phyloP scores from a whole-genome alignment of 2,329 filamentous ascomycete species.

The Hymenoscyphus fraxineus region DNA sequence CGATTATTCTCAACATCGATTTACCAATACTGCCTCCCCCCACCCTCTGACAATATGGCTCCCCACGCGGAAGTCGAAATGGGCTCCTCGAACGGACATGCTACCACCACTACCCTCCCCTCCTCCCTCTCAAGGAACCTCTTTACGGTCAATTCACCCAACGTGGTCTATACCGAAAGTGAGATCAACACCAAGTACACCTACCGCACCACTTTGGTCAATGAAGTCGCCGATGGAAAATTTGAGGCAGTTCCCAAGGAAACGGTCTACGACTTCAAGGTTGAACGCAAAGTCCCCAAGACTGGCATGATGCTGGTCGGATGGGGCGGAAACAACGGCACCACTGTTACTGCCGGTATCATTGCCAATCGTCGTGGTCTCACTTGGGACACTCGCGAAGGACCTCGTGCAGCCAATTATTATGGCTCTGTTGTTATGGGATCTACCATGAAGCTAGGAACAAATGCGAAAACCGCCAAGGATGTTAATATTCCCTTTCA shows the following conservation, averaged over 20 bases:
- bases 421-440: slow-evolving; percentile 97
- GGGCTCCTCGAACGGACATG: slow-evolving; percentile 60
- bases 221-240: slow-evolving; percentile 64
- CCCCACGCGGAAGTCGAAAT: slow-evolving; percentile 72
- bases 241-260: slow-evolving; percentile 82
- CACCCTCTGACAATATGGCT: slow-evolving; percentile 63
- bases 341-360: slow-evolving; percentile 94
- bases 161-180: slow-evolving; percentile 83
- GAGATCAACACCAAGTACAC: slow-evolving; percentile 93
- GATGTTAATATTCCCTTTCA: slow-evolving; percentile 98
- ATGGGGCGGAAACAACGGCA: slow-evolving; percentile 97
- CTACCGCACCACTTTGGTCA: slow-evolving; percentile 89
- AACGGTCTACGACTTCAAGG: slow-evolving; percentile 95
- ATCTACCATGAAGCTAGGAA: slow-evolving; percentile 94
- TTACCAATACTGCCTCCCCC: slow-evolving; percentile 22
- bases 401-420: slow-evolving; percentile 83
- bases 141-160: slow-evolving; percentile 88
- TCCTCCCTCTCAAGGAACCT: slow-evolving; percentile 52
- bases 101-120: slow-evolving; percentile 44
- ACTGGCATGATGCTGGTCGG: slow-evolving; percentile 96
- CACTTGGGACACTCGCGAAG: slow-evolving; percentile 91
- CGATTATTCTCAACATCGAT: slow-evolving; percentile 30
- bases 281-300: slow-evolving; percentile 88
- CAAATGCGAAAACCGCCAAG: slow-evolving; percentile 74
- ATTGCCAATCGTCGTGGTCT: slow-evolving; percentile 87